Base-by-base conservation (phyloP, 805 yeast genomes). In the Kodamaea laetipori region DNA sequence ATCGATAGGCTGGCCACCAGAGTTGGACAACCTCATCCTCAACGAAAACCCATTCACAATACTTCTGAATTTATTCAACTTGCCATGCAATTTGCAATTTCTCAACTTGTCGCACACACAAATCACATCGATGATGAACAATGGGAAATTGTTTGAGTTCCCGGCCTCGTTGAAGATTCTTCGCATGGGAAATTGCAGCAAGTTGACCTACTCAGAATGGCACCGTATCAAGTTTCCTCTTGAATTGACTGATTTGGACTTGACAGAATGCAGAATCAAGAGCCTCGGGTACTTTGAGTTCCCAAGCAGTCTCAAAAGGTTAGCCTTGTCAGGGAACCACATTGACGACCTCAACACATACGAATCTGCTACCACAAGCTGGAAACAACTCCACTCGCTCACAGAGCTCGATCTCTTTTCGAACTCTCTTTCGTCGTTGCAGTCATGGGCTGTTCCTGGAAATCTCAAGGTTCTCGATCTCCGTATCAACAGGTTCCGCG, bases 31-130 rank as follows among this genome's bases (percentile, higher is more conserved):
- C 37, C 45, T 64, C 21, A 51, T 55, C 5, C 46, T 64, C 4
- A 63, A 61, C 15, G 46, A 46, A 24, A 62, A 61, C 45, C 50
- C 51, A 1, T 52, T 61, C 36, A 48, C 60, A 1, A 43, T 54
- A 3, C 48, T 63, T 13, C 50, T 41, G 5, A 18, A 44, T 23
- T 43, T 63, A n/a, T 31, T 31, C 13, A 43, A 39, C 18, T 37
- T 63, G 12, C 68, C 67, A 0, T 48, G 41, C 6, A 51, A 49
- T 7, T 45, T 63, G 28, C 43, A 47, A 33, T 53, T 51, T 23
- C 51, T 67, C 36, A 64, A 64, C 37, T 47, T 66, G 3, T 56
- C 66, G 6, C 49, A 49, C 3, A 63, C 62, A 13, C 39, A 39
- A n/a, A 41, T 67, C 2, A 34, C 35, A 3, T 41, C 56, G 2